A percentile compares a stretch with the other conserved stretches of the same genome.
These are phyloP conservation scores for Coemansia aciculifera DNA, from an alignment of 192 early-diverging fungal species.

Conservation along the genomic window DNA sequence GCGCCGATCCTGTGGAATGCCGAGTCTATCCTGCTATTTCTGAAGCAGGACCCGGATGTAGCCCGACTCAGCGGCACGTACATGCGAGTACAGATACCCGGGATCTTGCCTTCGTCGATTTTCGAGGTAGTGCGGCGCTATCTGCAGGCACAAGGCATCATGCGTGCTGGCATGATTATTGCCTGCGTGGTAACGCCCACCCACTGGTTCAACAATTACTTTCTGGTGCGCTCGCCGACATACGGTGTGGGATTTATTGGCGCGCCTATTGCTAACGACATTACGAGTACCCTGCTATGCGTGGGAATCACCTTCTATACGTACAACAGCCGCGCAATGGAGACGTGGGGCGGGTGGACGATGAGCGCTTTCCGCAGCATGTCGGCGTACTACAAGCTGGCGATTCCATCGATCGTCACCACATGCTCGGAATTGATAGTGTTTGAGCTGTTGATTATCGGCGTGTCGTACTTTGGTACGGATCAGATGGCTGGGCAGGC, in stretches of 20 bases:
- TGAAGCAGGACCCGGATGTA: conserved; percentile 73
- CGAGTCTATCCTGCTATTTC: conserved; percentile 63
- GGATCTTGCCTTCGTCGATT: conserved; percentile 74
- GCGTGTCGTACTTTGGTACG: conserved; percentile 60
- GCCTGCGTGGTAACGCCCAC: conserved; percentile 70
- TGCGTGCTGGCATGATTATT: conserved; percentile 79
- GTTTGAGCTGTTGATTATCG: conserved; percentile 48
- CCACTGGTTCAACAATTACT: conserved; percentile 73
- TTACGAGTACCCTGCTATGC: conserved; percentile 75
- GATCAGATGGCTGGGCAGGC: conserved; percentile 60
- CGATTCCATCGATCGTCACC: conserved; percentile 74
- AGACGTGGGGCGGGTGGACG: conserved; percentile 75
- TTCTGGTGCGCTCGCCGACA: conserved; percentile 70
- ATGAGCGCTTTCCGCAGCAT: conserved; percentile 35
- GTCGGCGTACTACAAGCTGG: conserved; percentile 62
- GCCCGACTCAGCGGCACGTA: conserved; percentile 69
- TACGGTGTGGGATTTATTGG: conserved; percentile 77
- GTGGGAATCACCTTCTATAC: conserved; percentile 65
- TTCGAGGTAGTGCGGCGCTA: conserved; percentile 86
- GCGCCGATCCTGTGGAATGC: conserved; percentile 69
- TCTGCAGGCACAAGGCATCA: conserved; percentile 87
- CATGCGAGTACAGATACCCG: conserved; percentile 67
- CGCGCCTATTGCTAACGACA: conserved; percentile 75
- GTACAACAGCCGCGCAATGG: conserved; percentile 54
- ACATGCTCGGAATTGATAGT: conserved; percentile 67